Conservation (phyloP, 1,139 yeast genomes). For the Diutina pseudorugosa region DNA sequence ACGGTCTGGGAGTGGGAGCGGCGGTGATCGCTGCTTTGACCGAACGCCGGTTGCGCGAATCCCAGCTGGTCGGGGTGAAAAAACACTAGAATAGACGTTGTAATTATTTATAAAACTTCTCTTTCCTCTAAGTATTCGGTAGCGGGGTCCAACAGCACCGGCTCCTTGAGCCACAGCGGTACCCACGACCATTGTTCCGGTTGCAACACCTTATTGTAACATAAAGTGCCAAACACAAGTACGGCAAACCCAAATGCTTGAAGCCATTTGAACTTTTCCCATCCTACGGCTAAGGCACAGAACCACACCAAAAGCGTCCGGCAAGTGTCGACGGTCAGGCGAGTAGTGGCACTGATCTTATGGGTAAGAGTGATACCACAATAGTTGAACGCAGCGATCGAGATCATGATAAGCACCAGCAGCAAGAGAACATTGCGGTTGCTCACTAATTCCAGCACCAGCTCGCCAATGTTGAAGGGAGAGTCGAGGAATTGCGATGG, state of each 20-base stretch:
- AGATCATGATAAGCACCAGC: conserved; percentile 55
- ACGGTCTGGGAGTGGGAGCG: conserved; percentile 98
- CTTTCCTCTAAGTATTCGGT: background rate
- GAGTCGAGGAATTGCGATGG: conserved; percentile 26
- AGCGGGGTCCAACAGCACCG: background rate
- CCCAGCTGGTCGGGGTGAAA: conserved; percentile 60
- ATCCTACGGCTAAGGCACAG: conserved; percentile 60
- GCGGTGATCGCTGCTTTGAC: conserved; percentile 95
- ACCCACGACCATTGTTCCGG: conserved; percentile 35
- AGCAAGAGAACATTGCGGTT: conserved; percentile 32
- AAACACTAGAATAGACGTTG: conserved; percentile 5
- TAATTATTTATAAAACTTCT: background rate
- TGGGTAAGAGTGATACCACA: conserved; percentile 65
- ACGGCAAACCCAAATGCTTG: conserved; percentile 56
- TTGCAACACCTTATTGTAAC: conserved; percentile 57
- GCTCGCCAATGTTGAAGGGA: conserved; percentile 45
- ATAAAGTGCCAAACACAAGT: conserved; percentile 61
- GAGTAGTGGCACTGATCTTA: conserved; percentile 58
- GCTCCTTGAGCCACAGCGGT: conserved; percentile 16
- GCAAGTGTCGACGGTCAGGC: conserved; percentile 72
- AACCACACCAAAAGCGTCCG: conserved; percentile 70
- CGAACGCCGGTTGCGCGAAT: conserved; percentile 57
- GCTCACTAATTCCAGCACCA: conserved; percentile 38
- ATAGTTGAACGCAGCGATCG: conserved; percentile 62
- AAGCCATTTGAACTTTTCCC: conserved; percentile 56